Evolutionary conservation across 2,329 filamentous ascomycete species (phyloP), one percentile per base, ranked within the genome.

Genomic region (Cryphonectria carpinicola): DNA sequence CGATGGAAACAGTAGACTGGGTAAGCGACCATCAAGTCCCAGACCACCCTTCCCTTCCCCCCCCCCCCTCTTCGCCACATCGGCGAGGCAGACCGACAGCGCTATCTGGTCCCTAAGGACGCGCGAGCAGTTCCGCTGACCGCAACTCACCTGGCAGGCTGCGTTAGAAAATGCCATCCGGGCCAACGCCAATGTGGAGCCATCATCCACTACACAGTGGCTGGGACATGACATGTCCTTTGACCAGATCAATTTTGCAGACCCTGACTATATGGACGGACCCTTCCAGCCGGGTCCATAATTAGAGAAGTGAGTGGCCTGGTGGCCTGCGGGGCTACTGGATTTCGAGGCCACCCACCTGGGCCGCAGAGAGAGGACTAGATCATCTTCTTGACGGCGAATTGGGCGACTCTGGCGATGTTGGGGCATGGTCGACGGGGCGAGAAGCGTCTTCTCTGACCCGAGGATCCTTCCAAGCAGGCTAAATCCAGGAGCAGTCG

Each of bases 151-250:
- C 32, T 63, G 61, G n/a, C 67, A 68, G 69, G 28, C 49, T 11
- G 54, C 62, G 11, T 43, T 71, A 17, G 71, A 68, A n/a, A 71
- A 41, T 39, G 71, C 69, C 49, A 70, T 71, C 46, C 62, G 69
- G 25, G 65, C 62, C 49, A 69, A 71, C 37, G 66, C 25, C 66
- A 61, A 37, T 37, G 17, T 69, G 32, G 69, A 63, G 32, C 13
- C 69, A 8, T 67, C 64, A 32, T 35, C 32, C 17, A 60, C 67
- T 28, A 49, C 69, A n/a, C 69, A 68, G 56, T 70, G 67, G 67
- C 41, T 71, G 28, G 62, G 62, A 10, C 54, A 60, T 41, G 62
- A 67, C 19, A 62, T 13, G 56, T 54, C 64, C 11, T 63, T 70
- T 67, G 63, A 69, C 46, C 65, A 71, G 17, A 62, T 69, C 19